Evolutionary conservation across 2,329 filamentous ascomycete species (phyloP).

Genomic region (Atkinsonella hypoxylon): DNA sequence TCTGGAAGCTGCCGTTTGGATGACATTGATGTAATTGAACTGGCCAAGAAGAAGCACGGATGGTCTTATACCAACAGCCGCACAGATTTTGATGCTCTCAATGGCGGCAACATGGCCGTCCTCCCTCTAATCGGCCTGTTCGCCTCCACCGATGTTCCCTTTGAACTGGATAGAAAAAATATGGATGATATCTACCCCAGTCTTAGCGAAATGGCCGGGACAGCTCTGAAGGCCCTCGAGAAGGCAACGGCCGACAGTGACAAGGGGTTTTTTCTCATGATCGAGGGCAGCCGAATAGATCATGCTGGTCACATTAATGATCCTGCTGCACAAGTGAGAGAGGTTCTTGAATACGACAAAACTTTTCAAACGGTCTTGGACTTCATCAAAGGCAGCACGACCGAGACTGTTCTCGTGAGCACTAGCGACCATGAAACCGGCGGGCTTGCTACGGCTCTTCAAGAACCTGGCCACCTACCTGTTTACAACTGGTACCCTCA

Average conservation of each 20-base stretch:
- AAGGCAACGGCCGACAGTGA: conserved; percentile 73
- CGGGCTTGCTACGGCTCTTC: conserved; percentile 70
- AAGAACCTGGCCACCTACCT: conserved; percentile 39
- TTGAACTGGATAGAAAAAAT: conserved; percentile 78
- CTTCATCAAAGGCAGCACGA: conserved; percentile 64
- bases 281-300: conserved; percentile 91
- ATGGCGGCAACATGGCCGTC: conserved; percentile 53
- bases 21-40: conserved; percentile 57
- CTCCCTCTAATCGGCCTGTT: conserved; percentile 81
- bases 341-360: conserved; percentile 90
- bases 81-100: conserved; percentile 62
- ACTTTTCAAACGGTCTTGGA: conserved; percentile 74
- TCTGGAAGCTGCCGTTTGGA: conserved; percentile 74
- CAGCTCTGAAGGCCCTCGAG: conserved; percentile 67
- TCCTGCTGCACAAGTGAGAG: conserved; percentile 72
- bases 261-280: conserved; percentile 96
- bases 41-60: conserved; percentile 63
- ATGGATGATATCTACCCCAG: conserved; percentile 75
- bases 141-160: conserved; percentile 73
- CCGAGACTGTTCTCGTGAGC: conserved; percentile 69
- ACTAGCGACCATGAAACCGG: conserved; percentile 97
- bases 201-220: conserved; percentile 79
- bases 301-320: conserved; percentile 85
- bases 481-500: conserved; percentile 69
- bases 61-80: conserved; percentile 70